A percentile compares a stretch with the other conserved stretches of the same genome.
These are phyloP conservation scores for Podospora pseudocomata DNA, from an alignment of 495 filamentous ascomycete species.

Conservation along the genomic window DNA sequence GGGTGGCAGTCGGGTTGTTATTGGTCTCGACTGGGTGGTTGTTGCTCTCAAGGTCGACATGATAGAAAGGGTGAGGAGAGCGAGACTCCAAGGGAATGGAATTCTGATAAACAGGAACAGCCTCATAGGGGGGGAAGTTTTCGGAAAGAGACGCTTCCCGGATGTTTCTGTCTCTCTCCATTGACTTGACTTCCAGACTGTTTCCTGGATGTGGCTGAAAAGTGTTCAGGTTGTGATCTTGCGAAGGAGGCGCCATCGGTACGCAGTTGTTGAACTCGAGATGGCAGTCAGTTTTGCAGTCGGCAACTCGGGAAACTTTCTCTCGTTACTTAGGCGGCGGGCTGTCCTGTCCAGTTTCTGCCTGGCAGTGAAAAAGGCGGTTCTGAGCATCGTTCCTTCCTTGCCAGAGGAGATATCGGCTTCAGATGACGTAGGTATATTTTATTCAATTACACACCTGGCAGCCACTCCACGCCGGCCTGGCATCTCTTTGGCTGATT, in stretches of 20 bases:
- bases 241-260: too few species aligned
- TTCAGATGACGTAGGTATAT: background rate
- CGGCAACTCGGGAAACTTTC: too few species aligned
- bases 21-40: background rate
- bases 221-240: too few species aligned
- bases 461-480: background rate
- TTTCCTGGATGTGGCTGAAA: too few species aligned
- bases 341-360: background rate
- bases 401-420: background rate
- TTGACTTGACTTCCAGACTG: too few species aligned
- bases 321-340: too few species aligned
- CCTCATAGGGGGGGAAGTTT: background rate
- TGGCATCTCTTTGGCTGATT: too few species aligned
- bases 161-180: too few species aligned
- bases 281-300: too few species aligned
- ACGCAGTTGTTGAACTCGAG: too few species aligned
- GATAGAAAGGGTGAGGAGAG: background rate
- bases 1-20: background rate
- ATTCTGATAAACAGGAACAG: background rate
- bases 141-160: too few species aligned
- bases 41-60: background rate
- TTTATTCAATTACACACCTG: background rate
- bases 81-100: background rate
- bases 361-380: background rate
- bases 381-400: background rate